These are phyloP conservation scores for Populus hybrid DNA, from an alignment of 441 rosid genomes.

Conservation along the genomic window DNA sequence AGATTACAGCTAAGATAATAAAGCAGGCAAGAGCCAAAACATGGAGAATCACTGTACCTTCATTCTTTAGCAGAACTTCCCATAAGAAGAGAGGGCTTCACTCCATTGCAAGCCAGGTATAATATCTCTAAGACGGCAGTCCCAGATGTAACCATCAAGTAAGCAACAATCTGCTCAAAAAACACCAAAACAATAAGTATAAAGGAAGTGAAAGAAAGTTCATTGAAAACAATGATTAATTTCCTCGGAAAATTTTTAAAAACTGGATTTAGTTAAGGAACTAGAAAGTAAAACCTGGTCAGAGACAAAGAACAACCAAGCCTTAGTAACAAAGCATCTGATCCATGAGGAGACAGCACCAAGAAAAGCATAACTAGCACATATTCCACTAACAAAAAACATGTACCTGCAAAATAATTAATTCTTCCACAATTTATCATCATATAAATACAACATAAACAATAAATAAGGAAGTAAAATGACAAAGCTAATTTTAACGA, in stretches of 20 bases:
- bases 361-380: conserved; percentile 60
- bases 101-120: conserved; percentile 69
- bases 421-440: neutral
- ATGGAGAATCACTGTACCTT: conserved; percentile 56
- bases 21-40: conserved; percentile 52
- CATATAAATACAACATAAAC: neutral
- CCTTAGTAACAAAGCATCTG: conserved; percentile 46
- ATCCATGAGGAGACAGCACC: conserved; percentile 54
- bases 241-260: neutral
- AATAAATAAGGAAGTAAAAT: neutral
- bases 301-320: conserved; percentile 74
- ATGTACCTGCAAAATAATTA: conserved; percentile 45
- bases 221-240: neutral
- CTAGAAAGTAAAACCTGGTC: conserved; percentile 58
- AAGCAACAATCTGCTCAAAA: conserved; percentile 59
- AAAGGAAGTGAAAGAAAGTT: no score
- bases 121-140: conserved; percentile 69
- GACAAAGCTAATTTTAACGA: neutral
- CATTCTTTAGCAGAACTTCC: conserved; percentile 57
- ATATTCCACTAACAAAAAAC: conserved; percentile 57
- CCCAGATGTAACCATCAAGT: conserved; percentile 72
- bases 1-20: conserved; percentile 55
- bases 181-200: neutral
- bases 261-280: neutral
- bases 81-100: conserved; percentile 61